Percentiles rank a stretch among this genome's conserved stretches.
These are phyloP conservation scores for Penicillium desertorum DNA, from an alignment of 495 filamentous ascomycete species.

Conservation along the genomic window DNA sequence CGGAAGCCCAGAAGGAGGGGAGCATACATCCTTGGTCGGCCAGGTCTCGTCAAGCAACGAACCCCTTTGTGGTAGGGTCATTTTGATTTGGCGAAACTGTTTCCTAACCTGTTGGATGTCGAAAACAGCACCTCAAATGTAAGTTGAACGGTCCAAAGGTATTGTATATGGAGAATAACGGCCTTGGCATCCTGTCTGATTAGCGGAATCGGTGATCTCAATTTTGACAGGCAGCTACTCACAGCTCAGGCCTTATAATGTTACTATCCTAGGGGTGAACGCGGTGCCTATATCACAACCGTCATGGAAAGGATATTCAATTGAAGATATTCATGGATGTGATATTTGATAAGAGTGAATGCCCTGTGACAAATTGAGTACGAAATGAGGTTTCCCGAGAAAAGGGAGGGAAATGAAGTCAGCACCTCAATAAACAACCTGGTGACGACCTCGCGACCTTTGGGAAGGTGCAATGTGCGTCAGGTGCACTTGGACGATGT, in stretches of 20 bases:
- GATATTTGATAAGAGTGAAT: not conserved
- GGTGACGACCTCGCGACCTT: not conserved
- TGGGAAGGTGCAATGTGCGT: not conserved
- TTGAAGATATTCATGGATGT: not conserved
- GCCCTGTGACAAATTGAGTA: not conserved
- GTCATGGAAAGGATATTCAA: not conserved
- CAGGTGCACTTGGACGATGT: not conserved
- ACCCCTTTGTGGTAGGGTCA: constrained; percentile 11
- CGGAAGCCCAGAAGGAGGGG: not conserved
- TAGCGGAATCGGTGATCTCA: not conserved
- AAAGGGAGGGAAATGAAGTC: not conserved
- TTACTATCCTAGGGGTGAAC: not conserved
- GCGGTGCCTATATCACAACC: not conserved
- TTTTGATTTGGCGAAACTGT: not conserved
- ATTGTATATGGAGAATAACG: not conserved
- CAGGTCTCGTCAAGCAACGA: constrained; percentile 36
- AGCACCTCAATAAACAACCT: not conserved
- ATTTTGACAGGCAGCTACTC: not conserved
- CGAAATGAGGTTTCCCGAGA: not conserved
- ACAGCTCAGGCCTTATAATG: not conserved
- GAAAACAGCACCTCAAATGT: not conserved
- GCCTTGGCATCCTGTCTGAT: not conserved
- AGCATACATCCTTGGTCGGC: constrained; percentile 65
- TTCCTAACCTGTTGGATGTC: not conserved
- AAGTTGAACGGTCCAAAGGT: not conserved